A percentile compares a stretch with the other conserved stretches of the same genome.
Conservation (phyloP, 352 stramenopile species). For the Pythium rhizo-oryzae region DNA sequence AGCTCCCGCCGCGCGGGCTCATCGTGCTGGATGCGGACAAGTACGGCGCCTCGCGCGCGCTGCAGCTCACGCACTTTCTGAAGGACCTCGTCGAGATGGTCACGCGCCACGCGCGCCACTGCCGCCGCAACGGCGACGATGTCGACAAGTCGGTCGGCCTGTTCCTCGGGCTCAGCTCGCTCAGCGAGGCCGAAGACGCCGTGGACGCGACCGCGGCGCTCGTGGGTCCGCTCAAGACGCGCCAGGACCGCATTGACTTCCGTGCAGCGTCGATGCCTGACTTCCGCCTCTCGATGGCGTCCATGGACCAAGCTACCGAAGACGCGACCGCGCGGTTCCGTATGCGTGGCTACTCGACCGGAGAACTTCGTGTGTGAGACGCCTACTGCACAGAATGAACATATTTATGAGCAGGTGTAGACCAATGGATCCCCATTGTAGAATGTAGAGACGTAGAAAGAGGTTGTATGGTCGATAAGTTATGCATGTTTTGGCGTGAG, state of each 20-base stretch:
- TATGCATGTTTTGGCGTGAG: slow-evolving; percentile 25
- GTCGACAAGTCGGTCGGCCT: slow-evolving; percentile 69
- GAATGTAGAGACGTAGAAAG: not conserved
- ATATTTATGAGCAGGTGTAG: slow-evolving; percentile 13
- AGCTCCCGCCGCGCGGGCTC: slow-evolving; percentile 49
- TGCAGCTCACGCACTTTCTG: slow-evolving; percentile 71
- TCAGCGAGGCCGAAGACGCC: slow-evolving; percentile 47
- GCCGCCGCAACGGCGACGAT: slow-evolving; percentile 48
- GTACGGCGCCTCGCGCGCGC: slow-evolving; percentile 55
- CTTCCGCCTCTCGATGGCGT: slow-evolving; percentile 44
- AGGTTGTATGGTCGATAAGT: slow-evolving; percentile 34
- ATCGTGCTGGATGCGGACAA: slow-evolving; percentile 62
- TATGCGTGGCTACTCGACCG: slow-evolving; percentile 26
- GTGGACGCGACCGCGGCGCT: slow-evolving; percentile 39
- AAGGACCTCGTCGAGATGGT: slow-evolving; percentile 56
- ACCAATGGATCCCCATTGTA: not conserved
- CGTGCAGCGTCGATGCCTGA: slow-evolving; percentile 69
- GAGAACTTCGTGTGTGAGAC: slow-evolving; percentile 6
- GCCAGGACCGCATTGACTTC: slow-evolving; percentile 73
- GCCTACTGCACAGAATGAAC: not conserved
- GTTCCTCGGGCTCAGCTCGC: slow-evolving; percentile 53
- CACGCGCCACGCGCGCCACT: slow-evolving; percentile 41
- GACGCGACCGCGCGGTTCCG: slow-evolving; percentile 16
- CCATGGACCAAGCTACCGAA: slow-evolving; percentile 17
- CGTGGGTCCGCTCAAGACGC: slow-evolving; percentile 50